Percentiles rank a stretch among this genome's conserved stretches.
Conservation (phyloP, 2,329 filamentous ascomycete genomes). For the Beauveria australis region DNA sequence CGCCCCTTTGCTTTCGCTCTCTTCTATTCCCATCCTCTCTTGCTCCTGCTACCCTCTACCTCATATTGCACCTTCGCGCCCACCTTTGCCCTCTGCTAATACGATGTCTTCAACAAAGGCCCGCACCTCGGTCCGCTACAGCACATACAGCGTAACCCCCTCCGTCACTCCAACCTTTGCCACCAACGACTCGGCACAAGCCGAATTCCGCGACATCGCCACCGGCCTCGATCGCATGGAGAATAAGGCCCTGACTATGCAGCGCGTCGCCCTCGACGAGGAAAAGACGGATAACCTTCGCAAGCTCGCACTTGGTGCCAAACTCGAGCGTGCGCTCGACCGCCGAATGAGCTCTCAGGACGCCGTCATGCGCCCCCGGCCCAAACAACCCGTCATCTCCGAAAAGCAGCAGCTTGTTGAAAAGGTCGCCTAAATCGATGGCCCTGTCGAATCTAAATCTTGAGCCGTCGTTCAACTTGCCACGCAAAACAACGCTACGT, state of each 20-base stretch:
- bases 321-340: constrained; percentile 55
- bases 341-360: constrained; percentile 84
- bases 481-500: too few relatives aligned
- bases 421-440: constrained; percentile 22
- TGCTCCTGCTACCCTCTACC: neutral
- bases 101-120: constrained; percentile 25
- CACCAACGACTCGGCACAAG: constrained; percentile 45
- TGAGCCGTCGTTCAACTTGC: neutral
- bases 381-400: constrained; percentile 22
- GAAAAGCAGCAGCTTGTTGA: constrained; percentile 33
- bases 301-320: constrained; percentile 13
- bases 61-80: neutral
- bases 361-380: constrained; percentile 64
- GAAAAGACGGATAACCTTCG: constrained; percentile 21
- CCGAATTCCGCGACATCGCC: constrained; percentile 62
- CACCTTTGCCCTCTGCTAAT: constrained; percentile 9
- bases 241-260: constrained; percentile 74
- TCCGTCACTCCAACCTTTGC: constrained; percentile 51
- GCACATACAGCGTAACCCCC: constrained; percentile 51
- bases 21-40: neutral
- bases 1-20: neutral
- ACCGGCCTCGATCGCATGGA: constrained; percentile 79
- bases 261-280: constrained; percentile 60
- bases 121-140: constrained; percentile 48
- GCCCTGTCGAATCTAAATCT: neutral